Base-by-base conservation (phyloP, 371 early-diverging fungal genomes). In the Actinomortierella ambigua region DNA sequence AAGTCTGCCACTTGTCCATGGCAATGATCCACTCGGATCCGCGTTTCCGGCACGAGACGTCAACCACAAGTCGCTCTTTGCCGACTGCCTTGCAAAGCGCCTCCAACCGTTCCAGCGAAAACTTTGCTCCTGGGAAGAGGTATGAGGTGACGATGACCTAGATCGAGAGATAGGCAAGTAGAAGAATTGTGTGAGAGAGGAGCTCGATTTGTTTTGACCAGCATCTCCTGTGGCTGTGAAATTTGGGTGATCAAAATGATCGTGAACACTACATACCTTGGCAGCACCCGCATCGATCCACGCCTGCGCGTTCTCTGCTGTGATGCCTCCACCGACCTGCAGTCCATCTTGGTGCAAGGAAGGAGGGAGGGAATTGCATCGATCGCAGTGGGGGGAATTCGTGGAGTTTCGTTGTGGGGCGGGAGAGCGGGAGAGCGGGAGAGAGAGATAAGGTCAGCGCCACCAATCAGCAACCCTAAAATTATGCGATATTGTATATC, bases 281-380 rank as follows among this genome's bases (percentile, higher is more conserved):
- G 83, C 80, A 1, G 98, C 97, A 29, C 96, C 97, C 18, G 77
- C 70, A 42, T 87, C 86, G 6, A 98, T 64, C 99, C 99, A 98
- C 48, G 82, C 51, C 50, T 80, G 78, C 3, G 96, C 96, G 77
- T 97, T 97, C 7, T 90, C 93, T 0, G 83, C 57, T 0, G 83
- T 92, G 57, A 98, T 95, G 27, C 98, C 97, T n/a, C 99, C 99
- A 52, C 98, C 99, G 7, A 97, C 76, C 69, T 97, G 98, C 47
- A 98, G 80, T 8, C 89, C 90, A 23, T 78, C 79, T 82, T 17
- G 20, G 3, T 7, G 23, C 17, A 14, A 27, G 41, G 40, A 13
- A 61, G 40, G 20, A 57, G 22, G n/a, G n/a, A n/a, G n/a, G n/a
- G n/a, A n/a, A 34, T 34, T 34, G 34, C 34, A 34, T 34, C n/a